These are phyloP conservation scores for Cyathus striatus DNA, from an alignment of 768 basidiomycete species.

Conservation along the genomic window DNA sequence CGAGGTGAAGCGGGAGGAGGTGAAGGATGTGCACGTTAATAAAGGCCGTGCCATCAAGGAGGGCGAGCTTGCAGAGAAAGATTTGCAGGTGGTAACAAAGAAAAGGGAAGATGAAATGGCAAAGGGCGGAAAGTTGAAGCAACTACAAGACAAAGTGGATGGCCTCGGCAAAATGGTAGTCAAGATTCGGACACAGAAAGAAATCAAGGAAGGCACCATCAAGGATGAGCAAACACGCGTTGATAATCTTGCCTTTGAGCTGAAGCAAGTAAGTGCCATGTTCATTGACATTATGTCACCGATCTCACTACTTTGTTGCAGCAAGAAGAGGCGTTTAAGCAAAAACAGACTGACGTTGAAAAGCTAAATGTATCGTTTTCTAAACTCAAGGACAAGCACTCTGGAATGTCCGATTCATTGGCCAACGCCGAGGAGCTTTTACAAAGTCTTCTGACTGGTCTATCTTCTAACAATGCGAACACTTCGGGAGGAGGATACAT, in stretches of 20 bases:
- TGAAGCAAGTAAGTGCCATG: slow-evolving; percentile 36
- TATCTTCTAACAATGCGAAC: slow-evolving; percentile 63
- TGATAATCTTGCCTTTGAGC: slow-evolving; percentile 43
- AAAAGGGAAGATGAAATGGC: slow-evolving; percentile 82
- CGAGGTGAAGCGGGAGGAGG: slow-evolving; percentile 41
- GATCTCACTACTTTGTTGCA: slow-evolving; percentile 18
- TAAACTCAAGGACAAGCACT: slow-evolving; percentile 66
- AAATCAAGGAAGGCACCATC: slow-evolving; percentile 72
- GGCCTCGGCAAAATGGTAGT: slow-evolving; percentile 76
- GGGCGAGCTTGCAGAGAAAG: slow-evolving; percentile 60
- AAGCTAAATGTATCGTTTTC: slow-evolving; percentile 49
- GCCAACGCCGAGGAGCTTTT: slow-evolving; percentile 85
- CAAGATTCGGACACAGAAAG: slow-evolving; percentile 80
- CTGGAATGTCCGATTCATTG: slow-evolving; percentile 52
- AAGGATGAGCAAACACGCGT: slow-evolving; percentile 72
- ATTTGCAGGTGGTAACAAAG: slow-evolving; percentile 59
- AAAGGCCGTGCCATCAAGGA: slow-evolving; percentile 51
- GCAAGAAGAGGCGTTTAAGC: slow-evolving; percentile 52
- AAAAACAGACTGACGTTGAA: slow-evolving; percentile 58
- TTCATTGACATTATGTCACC: neutral
- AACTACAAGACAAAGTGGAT: slow-evolving; percentile 75
- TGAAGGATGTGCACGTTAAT: slow-evolving; percentile 37
- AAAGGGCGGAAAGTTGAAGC: slow-evolving; percentile 90
- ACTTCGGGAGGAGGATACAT: slow-evolving; percentile 87
- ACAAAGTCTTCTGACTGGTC: slow-evolving; percentile 89